Percentiles rank a stretch among this genome's conserved stretches.
Conservation (phyloP, 83 land plant species). For the Isoetes engelmannii region DNA sequence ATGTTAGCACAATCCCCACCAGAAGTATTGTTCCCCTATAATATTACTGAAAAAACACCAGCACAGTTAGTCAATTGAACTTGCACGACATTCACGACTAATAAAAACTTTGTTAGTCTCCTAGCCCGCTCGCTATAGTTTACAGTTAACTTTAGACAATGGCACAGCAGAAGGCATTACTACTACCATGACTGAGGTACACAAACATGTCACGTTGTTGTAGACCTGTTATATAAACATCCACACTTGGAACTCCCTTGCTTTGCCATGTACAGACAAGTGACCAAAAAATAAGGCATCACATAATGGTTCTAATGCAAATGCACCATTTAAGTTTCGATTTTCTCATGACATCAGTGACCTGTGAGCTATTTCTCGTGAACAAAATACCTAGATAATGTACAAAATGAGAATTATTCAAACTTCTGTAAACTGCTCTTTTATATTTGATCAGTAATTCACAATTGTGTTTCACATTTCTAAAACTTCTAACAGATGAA, state of each 20-base stretch:
- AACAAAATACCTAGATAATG: too few species aligned
- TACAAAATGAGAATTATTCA: too few species aligned
- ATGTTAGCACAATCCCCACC: conserved; percentile 61
- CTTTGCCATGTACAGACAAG: conserved; percentile 28
- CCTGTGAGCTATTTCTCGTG: too few species aligned
- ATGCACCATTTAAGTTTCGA: too few species aligned
- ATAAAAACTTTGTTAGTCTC: background rate
- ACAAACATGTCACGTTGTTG: conserved; percentile 70
- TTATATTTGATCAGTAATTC: too few species aligned
- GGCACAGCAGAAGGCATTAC: conserved; percentile 27
- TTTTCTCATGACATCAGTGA: too few species aligned
- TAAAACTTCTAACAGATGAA: too few species aligned
- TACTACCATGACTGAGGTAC: conserved; percentile 95
- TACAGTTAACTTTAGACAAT: background rate
- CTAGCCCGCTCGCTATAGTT: background rate
- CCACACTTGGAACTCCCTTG: conserved; percentile 50
- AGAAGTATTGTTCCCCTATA: conserved; percentile 77
- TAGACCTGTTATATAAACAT: conserved; percentile 61
- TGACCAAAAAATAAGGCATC: too few species aligned
- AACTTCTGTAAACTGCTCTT: too few species aligned
- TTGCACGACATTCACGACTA: background rate
- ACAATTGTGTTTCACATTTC: too few species aligned
- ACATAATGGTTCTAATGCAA: too few species aligned
- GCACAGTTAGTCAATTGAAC: background rate
- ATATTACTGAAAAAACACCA: background rate